Evolutionary conservation across 176 grass and related monocot genomes (phyloP).

Genomic region (Alopecurus myosuroides): DNA sequence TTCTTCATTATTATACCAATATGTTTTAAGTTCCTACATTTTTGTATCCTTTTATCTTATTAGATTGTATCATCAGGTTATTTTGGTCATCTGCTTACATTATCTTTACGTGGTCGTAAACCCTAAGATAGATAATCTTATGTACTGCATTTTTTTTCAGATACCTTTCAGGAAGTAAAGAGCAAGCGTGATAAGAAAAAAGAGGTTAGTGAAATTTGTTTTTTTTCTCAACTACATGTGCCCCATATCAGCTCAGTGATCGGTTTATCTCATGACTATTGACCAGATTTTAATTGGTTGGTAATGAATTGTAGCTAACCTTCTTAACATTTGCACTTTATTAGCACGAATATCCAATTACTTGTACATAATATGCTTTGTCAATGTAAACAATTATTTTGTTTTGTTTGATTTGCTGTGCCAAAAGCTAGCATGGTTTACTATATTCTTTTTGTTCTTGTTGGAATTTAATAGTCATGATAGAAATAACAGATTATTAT

Average conservation of each 20-base stretch:
- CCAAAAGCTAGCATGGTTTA: background rate
- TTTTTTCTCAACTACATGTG: background rate
- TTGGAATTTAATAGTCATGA: background rate
- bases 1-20: background rate
- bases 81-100: background rate
- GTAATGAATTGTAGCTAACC: background rate
- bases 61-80: background rate
- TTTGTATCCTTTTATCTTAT: background rate
- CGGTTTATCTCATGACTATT: background rate
- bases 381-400: background rate
- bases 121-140: slow-evolving; percentile 4
- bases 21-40: background rate
- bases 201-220: slow-evolving; percentile 37
- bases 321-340: background rate
- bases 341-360: background rate
- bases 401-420: background rate
- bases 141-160: slow-evolving; percentile 38
- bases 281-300: slow-evolving; percentile 3
- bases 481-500: slow-evolving; percentile 21
- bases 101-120: background rate
- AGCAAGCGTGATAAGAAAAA: slow-evolving; percentile 88
- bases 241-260: background rate
- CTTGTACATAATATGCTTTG: background rate
- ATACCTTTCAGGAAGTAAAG: slow-evolving; percentile 85
- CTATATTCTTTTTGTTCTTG: background rate